Evolutionary conservation across 2,329 filamentous ascomycete genomes (phyloP).

Genomic region (Akanthomyces dipterigenus): DNA sequence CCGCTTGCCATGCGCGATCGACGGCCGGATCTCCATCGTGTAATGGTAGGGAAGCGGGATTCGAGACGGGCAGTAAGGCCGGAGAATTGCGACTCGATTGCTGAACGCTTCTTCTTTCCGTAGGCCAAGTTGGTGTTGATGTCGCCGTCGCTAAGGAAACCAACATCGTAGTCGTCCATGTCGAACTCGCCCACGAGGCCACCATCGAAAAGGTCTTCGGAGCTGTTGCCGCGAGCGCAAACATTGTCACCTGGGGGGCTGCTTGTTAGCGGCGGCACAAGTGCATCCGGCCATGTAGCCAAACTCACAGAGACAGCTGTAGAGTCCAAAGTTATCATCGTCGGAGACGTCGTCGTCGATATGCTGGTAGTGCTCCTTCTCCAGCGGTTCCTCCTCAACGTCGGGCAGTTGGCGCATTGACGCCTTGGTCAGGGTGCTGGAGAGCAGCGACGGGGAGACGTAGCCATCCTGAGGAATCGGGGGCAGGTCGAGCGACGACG

Average conservation of each 20-base stretch:
- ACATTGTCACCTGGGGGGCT: conserved; percentile 50
- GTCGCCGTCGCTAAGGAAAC: conserved; percentile 60
- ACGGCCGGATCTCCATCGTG: conserved; percentile 42
- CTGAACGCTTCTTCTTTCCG: conserved; percentile 47
- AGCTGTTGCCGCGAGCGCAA: conserved; percentile 48
- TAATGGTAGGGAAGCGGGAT: conserved; percentile 49
- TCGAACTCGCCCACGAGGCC: conserved; percentile 37
- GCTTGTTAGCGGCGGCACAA: conserved; percentile 18
- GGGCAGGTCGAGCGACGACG: conserved; percentile 66
- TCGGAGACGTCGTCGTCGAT: conserved; percentile 35
- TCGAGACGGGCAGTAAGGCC: conserved; percentile 60
- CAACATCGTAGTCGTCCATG: conserved; percentile 55
- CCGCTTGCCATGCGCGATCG: conserved; percentile 40
- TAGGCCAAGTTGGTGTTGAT: conserved; percentile 36
- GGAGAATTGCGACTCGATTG: conserved; percentile 52
- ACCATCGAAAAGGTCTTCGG: conserved; percentile 31
- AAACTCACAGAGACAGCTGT: conserved; percentile 69
- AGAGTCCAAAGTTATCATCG: conserved; percentile 38
- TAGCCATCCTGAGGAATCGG: conserved; percentile 36
- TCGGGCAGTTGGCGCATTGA: conserved; percentile 67
- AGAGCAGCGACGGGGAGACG: conserved; percentile 40
- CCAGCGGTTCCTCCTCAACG: conserved; percentile 75
- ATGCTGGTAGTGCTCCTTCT: conserved; percentile 56
- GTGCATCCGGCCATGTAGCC: conserved; percentile 6
- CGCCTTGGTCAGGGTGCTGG: conserved; percentile 31